Percentiles rank a stretch among this genome's conserved stretches.
phyloP scores from a whole-genome alignment of 1,284 basidiomycete species.

The Meira nashicola region DNA sequence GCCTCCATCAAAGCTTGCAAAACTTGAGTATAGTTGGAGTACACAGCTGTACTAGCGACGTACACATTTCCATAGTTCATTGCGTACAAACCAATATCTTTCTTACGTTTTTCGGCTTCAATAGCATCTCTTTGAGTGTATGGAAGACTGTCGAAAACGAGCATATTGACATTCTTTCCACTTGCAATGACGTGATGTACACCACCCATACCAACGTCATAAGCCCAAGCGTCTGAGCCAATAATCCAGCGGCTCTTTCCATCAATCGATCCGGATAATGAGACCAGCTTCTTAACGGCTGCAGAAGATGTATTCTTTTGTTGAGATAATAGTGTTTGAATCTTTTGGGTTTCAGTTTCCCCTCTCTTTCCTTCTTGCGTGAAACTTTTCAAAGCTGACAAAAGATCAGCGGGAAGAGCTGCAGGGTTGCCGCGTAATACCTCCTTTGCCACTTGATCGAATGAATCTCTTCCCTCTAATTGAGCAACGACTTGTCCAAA shows the following conservation, averaged over 20 bases:
- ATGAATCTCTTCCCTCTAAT: constrained; percentile 54
- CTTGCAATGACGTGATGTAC: constrained; percentile 90
- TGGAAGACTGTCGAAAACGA: constrained; percentile 88
- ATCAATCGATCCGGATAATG: constrained; percentile 32
- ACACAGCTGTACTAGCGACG: constrained; percentile 90
- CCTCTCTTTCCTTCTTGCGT: constrained; percentile 32
- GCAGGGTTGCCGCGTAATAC: background rate
- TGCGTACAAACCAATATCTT: constrained; percentile 64
- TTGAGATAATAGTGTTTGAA: constrained; percentile 55
- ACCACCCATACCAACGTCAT: constrained; percentile 92
- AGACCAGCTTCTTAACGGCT: constrained; percentile 33
- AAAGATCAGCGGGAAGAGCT: constrained; percentile 30
- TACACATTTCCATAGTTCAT: constrained; percentile 98
- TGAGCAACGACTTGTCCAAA: constrained; percentile 82
- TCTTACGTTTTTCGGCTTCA: constrained; percentile 50
- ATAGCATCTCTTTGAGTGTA: constrained; percentile 64
- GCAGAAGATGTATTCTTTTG: constrained; percentile 59
- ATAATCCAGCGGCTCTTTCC: constrained; percentile 73
- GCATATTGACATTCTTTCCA: constrained; percentile 84
- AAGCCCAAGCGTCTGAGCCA: constrained; percentile 94
- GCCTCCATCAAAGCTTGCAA: constrained; percentile 88
- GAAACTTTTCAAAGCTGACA: constrained; percentile 26
- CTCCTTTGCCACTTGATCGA: constrained; percentile 32
- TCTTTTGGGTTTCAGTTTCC: constrained; percentile 25
- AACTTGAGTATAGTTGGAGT: constrained; percentile 90